phyloP scores from a whole-genome alignment of 805 yeast genomes.

The Jamesozyma gamospora region DNA sequence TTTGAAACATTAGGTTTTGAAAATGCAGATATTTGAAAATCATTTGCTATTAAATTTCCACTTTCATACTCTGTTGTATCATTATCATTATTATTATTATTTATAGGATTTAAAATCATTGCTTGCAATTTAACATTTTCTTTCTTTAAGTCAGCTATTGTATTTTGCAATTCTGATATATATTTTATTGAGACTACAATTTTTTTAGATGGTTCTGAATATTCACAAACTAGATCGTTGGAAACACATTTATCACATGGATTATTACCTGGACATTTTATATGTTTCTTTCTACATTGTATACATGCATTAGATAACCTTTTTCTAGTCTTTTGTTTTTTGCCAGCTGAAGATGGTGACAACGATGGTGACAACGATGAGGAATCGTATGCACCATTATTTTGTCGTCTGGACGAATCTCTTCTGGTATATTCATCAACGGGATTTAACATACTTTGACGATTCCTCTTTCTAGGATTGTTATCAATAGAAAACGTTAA shows the following conservation, averaged over 20 bases:
- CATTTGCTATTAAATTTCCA: slow-evolving; percentile 1
- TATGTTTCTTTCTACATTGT: slow-evolving; percentile 61
- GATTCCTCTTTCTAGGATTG: background rate
- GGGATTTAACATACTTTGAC: background rate
- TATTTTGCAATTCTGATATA: slow-evolving; percentile 56
- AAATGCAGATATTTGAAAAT: background rate
- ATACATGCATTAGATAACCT: slow-evolving; percentile 37
- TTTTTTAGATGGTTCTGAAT: slow-evolving; percentile 61
- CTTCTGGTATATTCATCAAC: too few species aligned
- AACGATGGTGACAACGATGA: background rate
- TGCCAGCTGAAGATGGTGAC: background rate
- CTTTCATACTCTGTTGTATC: background rate
- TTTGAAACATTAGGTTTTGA: background rate
- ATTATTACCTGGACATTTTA: slow-evolving; percentile 69
- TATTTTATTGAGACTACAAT: slow-evolving; percentile 66
- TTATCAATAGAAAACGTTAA: background rate
- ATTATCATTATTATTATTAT: background rate
- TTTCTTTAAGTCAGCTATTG: slow-evolving; percentile 51
- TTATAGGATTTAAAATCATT: slow-evolving; percentile 1
- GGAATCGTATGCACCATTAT: too few species aligned
- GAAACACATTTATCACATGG: slow-evolving; percentile 57
- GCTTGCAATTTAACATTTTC: slow-evolving; percentile 52
- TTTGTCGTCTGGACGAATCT: too few species aligned
- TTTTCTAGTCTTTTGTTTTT: slow-evolving; percentile 4
- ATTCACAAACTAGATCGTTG: slow-evolving; percentile 54